These are phyloP conservation scores for Ballota nigra DNA, from an alignment of 257 asterid genomes.

Conservation along the genomic window DNA sequence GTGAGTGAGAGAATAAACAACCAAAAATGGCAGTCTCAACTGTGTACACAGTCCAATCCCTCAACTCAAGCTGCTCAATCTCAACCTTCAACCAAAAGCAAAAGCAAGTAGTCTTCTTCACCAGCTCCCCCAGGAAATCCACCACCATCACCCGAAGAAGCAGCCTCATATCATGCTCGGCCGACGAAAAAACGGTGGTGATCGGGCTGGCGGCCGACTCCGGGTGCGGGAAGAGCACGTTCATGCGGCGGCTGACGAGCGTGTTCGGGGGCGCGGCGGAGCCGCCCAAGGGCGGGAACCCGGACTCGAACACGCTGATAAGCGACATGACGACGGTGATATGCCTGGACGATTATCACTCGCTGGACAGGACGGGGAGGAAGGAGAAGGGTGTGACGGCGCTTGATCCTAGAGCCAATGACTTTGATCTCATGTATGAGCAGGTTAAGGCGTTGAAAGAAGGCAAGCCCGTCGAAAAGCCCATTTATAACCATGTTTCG, in stretches of 20 bases:
- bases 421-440: constrained; percentile 89
- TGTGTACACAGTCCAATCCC: constrained; percentile 67
- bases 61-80: constrained; percentile 78
- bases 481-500: constrained; percentile 84
- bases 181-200: constrained; percentile 56
- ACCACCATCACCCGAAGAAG: neutral
- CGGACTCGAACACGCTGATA: constrained; percentile 90
- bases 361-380: constrained; percentile 87
- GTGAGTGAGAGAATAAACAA: no score
- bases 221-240: constrained; percentile 94
- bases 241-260: constrained; percentile 94
- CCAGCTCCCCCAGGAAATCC: constrained; percentile 18
- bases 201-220: constrained; percentile 94
- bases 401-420: constrained; percentile 83
- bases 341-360: constrained; percentile 89
- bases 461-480: constrained; percentile 71
- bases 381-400: constrained; percentile 95
- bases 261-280: constrained; percentile 98
- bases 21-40: constrained; percentile 74
- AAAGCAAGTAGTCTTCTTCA: constrained; percentile 51
- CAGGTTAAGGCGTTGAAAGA: constrained; percentile 83
- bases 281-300: constrained; percentile 95
- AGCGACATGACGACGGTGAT: constrained; percentile 90
- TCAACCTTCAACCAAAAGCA: constrained; percentile 73
- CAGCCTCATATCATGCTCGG: constrained; percentile 52